These are phyloP conservation scores for Dictyostelium capitatum DNA, from an alignment of 78 protist species.

Conservation along the genomic window DNA sequence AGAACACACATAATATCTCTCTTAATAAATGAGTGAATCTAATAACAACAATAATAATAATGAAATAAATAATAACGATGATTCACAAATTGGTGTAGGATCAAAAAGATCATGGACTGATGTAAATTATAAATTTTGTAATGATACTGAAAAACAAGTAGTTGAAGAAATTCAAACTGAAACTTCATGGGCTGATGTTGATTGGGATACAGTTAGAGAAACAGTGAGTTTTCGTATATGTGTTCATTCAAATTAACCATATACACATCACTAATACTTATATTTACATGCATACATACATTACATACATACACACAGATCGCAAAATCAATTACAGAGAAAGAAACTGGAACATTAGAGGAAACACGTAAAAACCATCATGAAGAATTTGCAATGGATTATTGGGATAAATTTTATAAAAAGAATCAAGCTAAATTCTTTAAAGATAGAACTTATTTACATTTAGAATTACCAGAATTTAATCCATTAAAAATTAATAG, in stretches of 20 bases:
- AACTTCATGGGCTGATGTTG: constrained; percentile 73
- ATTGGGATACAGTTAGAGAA: constrained; percentile 54
- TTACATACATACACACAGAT: neutral
- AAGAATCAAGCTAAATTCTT: constrained; percentile 74
- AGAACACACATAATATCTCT: no score
- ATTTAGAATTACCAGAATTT: constrained; percentile 77
- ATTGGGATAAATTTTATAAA: constrained; percentile 84
- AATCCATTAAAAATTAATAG: constrained; percentile 37
- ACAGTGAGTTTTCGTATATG: neutral
- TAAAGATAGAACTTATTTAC: constrained; percentile 87
- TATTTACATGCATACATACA: neutral
- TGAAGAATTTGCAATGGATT: constrained; percentile 62
- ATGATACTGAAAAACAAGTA: constrained; percentile 13
- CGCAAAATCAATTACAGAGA: constrained; percentile 20
- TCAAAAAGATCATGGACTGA: constrained; percentile 57
- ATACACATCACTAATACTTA: no score
- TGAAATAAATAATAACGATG: neutral
- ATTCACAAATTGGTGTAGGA: neutral
- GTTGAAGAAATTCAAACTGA: constrained; percentile 64
- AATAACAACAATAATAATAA: neutral
- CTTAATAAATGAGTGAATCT: neutral
- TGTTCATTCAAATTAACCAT: neutral
- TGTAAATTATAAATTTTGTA: constrained; percentile 66
- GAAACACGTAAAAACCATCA: constrained; percentile 9
- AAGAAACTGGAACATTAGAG: neutral